A percentile compares a stretch with the other conserved stretches of the same genome.
These are phyloP conservation scores for Fraxinus quadrangulata DNA, from an alignment of 257 asterid species.

Conservation along the genomic window DNA sequence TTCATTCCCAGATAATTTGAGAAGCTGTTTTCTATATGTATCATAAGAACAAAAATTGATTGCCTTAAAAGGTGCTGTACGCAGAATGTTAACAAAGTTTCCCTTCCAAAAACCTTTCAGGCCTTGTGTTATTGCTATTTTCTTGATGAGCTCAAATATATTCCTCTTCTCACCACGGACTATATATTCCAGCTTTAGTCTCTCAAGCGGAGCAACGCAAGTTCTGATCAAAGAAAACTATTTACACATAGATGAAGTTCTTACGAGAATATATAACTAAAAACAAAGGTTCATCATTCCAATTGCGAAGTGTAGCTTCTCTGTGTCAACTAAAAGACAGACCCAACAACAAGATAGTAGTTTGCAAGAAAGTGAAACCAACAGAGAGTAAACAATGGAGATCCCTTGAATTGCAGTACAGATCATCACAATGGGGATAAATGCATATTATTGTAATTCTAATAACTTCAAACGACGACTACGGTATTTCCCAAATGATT, in stretches of 20 bases:
- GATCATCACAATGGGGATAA: background rate
- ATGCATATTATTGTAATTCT: background rate
- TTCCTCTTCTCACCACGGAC: constrained; percentile 82
- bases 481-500: background rate
- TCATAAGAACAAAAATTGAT: constrained; percentile 88
- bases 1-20: constrained; percentile 64
- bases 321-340: background rate
- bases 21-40: constrained; percentile 87
- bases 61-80: constrained; percentile 99
- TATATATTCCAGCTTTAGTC: constrained; percentile 91
- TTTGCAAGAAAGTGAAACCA: background rate
- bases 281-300: constrained; percentile 15
- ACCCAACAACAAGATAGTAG: background rate
- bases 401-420: background rate
- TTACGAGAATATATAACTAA: background rate
- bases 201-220: constrained; percentile 93
- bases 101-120: constrained; percentile 97
- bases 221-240: constrained; percentile 61
- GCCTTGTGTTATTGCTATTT: constrained; percentile 90
- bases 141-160: constrained; percentile 58
- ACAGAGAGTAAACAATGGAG: background rate
- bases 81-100: constrained; percentile 85
- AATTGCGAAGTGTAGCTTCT: constrained; percentile 13
- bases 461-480: background rate
- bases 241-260: constrained; percentile 20